These are phyloP conservation scores for Choanephora cucurbitarum DNA, from an alignment of 371 early-diverging fungal genomes.

Conservation along the genomic window DNA sequence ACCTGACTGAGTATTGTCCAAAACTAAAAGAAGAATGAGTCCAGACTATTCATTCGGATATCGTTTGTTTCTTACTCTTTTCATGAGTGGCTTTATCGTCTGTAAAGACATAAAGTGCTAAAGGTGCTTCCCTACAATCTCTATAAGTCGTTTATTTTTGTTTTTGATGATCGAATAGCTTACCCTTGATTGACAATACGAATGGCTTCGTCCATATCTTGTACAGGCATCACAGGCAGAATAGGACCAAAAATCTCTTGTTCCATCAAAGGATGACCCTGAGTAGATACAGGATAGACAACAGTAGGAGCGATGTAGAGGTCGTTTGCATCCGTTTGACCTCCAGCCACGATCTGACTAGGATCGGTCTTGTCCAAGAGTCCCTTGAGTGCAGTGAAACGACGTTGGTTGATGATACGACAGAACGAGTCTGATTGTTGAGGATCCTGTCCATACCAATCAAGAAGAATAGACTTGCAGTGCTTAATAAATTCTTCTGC, in stretches of 20 bases:
- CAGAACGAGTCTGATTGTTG: constrained; percentile 56
- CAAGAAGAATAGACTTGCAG: constrained; percentile 45
- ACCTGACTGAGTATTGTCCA: constrained; percentile 65
- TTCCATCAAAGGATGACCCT: constrained; percentile 62
- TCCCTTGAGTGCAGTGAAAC: constrained; percentile 64
- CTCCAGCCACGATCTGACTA: constrained; percentile 54
- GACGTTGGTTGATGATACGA: constrained; percentile 71
- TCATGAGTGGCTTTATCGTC: constrained; percentile 34
- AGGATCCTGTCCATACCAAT: constrained; percentile 52
- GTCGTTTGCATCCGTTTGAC: constrained; percentile 57
- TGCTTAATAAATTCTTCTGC: constrained; percentile 54
- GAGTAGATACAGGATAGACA: constrained; percentile 53
- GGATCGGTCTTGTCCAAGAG: constrained; percentile 53
- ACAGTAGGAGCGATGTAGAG: constrained; percentile 71
- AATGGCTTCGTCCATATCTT: constrained; percentile 76
- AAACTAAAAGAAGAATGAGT: constrained; percentile 22
- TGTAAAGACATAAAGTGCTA: constrained; percentile 70
- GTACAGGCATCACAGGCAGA: constrained; percentile 79
- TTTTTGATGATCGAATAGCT: too few relatives aligned
- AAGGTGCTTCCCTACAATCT: constrained; percentile 55
- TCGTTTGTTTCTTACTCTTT: constrained; percentile 34
- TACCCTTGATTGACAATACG: constrained; percentile 69
- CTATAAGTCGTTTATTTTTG: background rate
- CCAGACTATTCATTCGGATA: too few relatives aligned
- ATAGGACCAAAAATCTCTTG: constrained; percentile 88